Conservation (phyloP, 148 eudicot genomes). For the Vaccinium darrowii region DNA sequence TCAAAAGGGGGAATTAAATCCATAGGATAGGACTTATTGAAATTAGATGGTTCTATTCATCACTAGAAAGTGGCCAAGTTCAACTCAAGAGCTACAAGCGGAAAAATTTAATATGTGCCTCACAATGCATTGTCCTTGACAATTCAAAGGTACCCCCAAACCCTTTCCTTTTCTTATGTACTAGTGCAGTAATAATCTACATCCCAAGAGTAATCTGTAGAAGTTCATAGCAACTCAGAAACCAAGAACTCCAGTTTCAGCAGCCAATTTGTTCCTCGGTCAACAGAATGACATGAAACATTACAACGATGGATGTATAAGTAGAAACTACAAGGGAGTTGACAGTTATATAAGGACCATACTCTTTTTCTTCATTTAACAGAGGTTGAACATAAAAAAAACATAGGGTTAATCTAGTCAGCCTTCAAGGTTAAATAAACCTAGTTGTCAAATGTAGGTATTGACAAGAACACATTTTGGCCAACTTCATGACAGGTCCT, state of each 20-base stretch:
- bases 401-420: neutral
- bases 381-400: neutral
- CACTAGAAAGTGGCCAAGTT: neutral
- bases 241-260: neutral
- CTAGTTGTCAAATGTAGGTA: neutral
- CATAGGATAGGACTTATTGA: neutral
- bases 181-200: neutral
- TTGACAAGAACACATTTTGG: neutral
- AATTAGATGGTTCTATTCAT: neutral
- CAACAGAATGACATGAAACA: neutral
- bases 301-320: neutral
- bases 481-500: neutral
- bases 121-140: neutral
- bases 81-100: neutral
- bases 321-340: neutral
- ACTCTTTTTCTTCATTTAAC: neutral
- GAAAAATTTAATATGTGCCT: neutral
- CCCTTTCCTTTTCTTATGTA: neutral
- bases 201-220: neutral
- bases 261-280: neutral
- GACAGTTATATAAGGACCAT: neutral
- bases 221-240: neutral
- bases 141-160: neutral
- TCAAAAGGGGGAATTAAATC: neutral
- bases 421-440: neutral